A percentile compares a stretch with the other conserved stretches of the same genome.
Evolutionary conservation across 768 basidiomycete species (phyloP).

Genomic region (Hypholoma sublateritium): DNA sequence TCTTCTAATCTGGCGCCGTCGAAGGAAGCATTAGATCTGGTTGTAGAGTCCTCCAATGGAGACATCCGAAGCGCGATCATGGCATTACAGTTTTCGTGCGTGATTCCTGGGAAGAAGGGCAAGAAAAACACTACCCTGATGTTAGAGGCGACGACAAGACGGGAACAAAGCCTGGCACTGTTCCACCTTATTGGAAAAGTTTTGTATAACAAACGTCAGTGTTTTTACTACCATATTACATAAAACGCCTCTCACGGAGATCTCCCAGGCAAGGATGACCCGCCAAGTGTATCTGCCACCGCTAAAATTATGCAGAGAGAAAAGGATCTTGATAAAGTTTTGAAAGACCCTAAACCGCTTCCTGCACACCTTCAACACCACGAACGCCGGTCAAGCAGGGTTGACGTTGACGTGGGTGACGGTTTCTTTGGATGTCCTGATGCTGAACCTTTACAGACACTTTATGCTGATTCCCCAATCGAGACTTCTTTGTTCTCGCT

Average conservation of each 20-base stretch:
- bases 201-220: constrained; percentile 90
- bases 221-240: background rate
- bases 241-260: background rate
- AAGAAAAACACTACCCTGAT: constrained; percentile 34
- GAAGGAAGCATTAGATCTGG: constrained; percentile 68
- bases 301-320: constrained; percentile 66
- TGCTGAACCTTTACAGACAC: constrained; percentile 39
- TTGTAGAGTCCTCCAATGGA: constrained; percentile 81
- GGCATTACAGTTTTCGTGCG: constrained; percentile 85
- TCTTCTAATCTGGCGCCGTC: constrained; percentile 37
- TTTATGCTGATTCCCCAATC: constrained; percentile 86
- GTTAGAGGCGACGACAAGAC: constrained; percentile 73
- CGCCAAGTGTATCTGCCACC: constrained; percentile 50
- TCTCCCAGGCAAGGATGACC: constrained; percentile 71
- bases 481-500: constrained; percentile 87
- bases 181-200: constrained; percentile 95
- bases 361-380: constrained; percentile 62
- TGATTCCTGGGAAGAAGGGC: constrained; percentile 35
- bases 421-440: background rate
- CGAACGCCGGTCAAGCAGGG: constrained; percentile 65
- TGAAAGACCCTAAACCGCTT: constrained; percentile 56
- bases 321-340: constrained; percentile 49
- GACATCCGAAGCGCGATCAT: constrained; percentile 95
- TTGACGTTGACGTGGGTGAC: constrained; percentile 68
- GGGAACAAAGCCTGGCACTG: constrained; percentile 83